Evolutionary conservation across 306 rosid species (phyloP).

Genomic region (Dalbergia oliveri): DNA sequence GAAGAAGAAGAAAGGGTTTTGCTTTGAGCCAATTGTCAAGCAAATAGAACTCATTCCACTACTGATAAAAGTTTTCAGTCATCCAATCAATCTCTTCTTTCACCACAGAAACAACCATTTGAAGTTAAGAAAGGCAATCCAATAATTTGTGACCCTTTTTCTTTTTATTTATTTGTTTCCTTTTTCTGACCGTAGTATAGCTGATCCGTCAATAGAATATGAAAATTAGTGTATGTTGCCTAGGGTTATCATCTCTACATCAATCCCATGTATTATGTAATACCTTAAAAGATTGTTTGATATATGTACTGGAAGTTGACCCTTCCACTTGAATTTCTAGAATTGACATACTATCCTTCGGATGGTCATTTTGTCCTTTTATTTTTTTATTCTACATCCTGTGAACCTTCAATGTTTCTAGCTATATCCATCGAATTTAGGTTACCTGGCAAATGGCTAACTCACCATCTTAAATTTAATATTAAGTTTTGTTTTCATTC

Average conservation of each 20-base stretch:
- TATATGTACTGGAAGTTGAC: conserved; percentile 44
- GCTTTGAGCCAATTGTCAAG: conserved; percentile 39
- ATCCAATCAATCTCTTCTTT: conserved; percentile 39
- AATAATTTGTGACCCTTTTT: conserved; percentile 39
- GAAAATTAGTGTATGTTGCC: conserved; percentile 30
- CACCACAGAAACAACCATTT: conserved; percentile 38
- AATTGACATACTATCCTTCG: conserved; percentile 48
- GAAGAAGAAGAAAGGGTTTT: conserved; percentile 6
- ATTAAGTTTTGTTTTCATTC: conserved; percentile 31
- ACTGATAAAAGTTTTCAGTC: conserved; percentile 36
- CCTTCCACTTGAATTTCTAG: conserved; percentile 46
- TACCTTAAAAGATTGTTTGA: conserved; percentile 40
- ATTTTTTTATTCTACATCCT: conserved; percentile 29
- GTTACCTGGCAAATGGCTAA: conserved; percentile 6
- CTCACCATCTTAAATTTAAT: conserved; percentile 31
- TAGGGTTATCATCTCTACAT: conserved; percentile 43
- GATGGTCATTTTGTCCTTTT: conserved; percentile 27
- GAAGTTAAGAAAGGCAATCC: background rate
- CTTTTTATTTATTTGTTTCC: background rate
- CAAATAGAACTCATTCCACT: conserved; percentile 38
- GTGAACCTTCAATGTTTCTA: conserved; percentile 14
- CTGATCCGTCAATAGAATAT: conserved; percentile 41
- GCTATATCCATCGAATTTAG: conserved; percentile 37
- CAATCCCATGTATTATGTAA: conserved; percentile 30
- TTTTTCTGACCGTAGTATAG: conserved; percentile 16